phyloP scores from a whole-genome alignment of 805 yeast species.

The Starmerella asiatica region DNA sequence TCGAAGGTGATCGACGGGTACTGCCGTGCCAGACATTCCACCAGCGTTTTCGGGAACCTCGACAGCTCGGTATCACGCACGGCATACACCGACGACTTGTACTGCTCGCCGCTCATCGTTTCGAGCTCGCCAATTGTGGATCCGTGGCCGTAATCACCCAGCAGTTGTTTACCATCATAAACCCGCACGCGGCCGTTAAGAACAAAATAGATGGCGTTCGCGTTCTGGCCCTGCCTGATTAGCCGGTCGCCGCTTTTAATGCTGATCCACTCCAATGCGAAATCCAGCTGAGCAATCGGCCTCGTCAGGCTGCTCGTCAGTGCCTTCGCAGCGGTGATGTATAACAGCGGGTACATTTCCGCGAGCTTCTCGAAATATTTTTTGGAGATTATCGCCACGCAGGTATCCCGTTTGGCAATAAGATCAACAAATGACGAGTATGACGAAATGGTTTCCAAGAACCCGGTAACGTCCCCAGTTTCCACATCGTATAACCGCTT shows the following conservation, averaged over 20 bases:
- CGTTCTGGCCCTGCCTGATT: slow-evolving; percentile 69
- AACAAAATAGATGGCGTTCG: slow-evolving; percentile 46
- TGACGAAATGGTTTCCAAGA: slow-evolving; percentile 66
- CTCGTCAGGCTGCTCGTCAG: slow-evolving; percentile 54
- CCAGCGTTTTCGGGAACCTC: slow-evolving; percentile 76
- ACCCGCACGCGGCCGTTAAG: slow-evolving; percentile 17
- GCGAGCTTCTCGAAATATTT: slow-evolving; percentile 48
- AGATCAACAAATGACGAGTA: slow-evolving; percentile 57
- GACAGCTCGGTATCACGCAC: slow-evolving; percentile 90
- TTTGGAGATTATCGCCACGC: slow-evolving; percentile 60
- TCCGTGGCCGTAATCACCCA: slow-evolving; percentile 85
- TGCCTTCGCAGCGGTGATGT: slow-evolving; percentile 62
- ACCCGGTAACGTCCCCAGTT: slow-evolving; percentile 80
- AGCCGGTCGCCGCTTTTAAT: slow-evolving; percentile 72
- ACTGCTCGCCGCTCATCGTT: slow-evolving; percentile 62
- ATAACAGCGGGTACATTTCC: slow-evolving; percentile 64
- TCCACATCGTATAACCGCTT: slow-evolving; percentile 40
- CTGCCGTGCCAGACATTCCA: slow-evolving; percentile 69
- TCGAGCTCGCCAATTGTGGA: slow-evolving; percentile 92
- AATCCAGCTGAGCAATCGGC: slow-evolving; percentile 62
- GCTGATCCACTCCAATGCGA: slow-evolving; percentile 91
- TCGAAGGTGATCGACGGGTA: slow-evolving; percentile 86
- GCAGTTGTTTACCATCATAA: slow-evolving; percentile 22
- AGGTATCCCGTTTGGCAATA: slow-evolving; percentile 44
- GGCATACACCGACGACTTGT: slow-evolving; percentile 55